Base-by-base conservation (phyloP, 2,329 filamentous ascomycete genomes). In the Monosporascus sp. region DNA sequence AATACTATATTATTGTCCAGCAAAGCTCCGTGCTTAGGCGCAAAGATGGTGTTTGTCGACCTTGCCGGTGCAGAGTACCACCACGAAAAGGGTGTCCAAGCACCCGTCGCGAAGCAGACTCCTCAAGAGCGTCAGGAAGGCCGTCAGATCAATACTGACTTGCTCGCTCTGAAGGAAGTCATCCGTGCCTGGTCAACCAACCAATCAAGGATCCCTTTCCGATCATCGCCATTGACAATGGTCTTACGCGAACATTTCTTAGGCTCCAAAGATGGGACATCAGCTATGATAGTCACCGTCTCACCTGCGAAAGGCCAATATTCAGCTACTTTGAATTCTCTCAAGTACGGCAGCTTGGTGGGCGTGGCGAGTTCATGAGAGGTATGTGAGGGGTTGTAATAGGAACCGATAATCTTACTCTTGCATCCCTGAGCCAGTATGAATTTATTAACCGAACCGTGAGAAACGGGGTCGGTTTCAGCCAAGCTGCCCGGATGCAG, bases 81-180 rank as follows among this genome's bases (percentile, higher is more conserved):
- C 52, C 62, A 70, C 37, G 64, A 68, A 18, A 67, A 63, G 22
- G 55, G 55, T 15, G 48, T 37, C 18, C 39, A 47, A 24, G 20
- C 37, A 22, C n/a, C 48, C 11, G 17, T 37, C 6, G 37, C 20
- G 17, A 69, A 65, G 47, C 69, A 68, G 54, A 70, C 66, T 0
- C 56, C 65, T 0, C 68, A 74, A 47, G 74, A 75, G 53, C 65
- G 65, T 14, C 68, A 70, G 48, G 65, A 75, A 57, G 69, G 72
- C 1, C 58, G 70, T 7, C 72, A 76, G 58, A 76, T 76, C 53
- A 77, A 76, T 37, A 67, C 69, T 0, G 74, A 76, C 57, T 62
- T 76, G 5, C 66, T 77, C 8, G 69, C 73, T 0, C 58, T 76
- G 48, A 76, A 76, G 53, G 72, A 76, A 50, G 74, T 76, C 4